Percentiles rank a stretch among this genome's conserved stretches.
These are phyloP conservation scores for Emericellopsis terricola DNA, from an alignment of 495 filamentous ascomycete genomes.

Conservation along the genomic window DNA sequence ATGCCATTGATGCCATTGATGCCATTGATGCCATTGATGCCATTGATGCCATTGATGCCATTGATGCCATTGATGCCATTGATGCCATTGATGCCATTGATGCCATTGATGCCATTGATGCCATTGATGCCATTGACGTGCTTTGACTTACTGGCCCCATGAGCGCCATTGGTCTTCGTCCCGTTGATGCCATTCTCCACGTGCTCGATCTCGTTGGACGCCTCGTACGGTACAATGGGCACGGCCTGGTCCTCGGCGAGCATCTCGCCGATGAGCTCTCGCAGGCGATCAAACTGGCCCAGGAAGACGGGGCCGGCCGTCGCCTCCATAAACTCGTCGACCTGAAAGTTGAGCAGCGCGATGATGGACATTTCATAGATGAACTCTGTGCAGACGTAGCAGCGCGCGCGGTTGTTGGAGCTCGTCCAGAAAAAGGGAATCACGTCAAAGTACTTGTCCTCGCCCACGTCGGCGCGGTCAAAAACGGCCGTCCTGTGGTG, in stretches of 20 bases:
- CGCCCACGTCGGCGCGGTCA: constrained; percentile 6
- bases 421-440: constrained; percentile 19
- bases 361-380: constrained; percentile 24
- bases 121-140: too few relatives aligned
- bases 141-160: too few relatives aligned
- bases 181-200: too few relatives aligned
- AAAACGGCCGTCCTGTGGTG: constrained; percentile 10
- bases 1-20: too few relatives aligned
- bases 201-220: background rate
- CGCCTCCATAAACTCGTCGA: constrained; percentile 21
- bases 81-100: too few relatives aligned
- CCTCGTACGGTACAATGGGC: background rate
- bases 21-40: too few relatives aligned
- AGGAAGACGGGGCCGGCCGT: constrained; percentile 5
- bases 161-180: too few relatives aligned
- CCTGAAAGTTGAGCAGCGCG: constrained; percentile 18
- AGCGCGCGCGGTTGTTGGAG: constrained; percentile 8
- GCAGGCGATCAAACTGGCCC: background rate
- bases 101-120: too few relatives aligned
- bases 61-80: too few relatives aligned
- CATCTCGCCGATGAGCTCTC: background rate
- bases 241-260: background rate
- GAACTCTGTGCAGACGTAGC: constrained; percentile 1
- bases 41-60: too few relatives aligned
- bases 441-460: constrained; percentile 21